Evolutionary conservation across 164 flowering plant species (phyloP), one percentile per base, ranked within the genome.

Genomic region (Brasenia schreberi): DNA sequence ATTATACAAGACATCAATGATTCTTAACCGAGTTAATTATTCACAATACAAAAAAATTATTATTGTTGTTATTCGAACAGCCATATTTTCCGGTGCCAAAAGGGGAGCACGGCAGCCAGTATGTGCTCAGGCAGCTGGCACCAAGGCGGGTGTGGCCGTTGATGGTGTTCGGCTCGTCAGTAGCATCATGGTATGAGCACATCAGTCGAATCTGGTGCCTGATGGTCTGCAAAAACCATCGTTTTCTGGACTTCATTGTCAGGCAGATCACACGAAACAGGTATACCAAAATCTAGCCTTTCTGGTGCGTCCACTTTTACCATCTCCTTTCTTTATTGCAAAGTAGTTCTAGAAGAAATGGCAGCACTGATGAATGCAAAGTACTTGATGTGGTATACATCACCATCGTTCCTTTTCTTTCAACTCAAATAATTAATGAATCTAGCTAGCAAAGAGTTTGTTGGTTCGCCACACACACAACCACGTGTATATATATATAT

Each of bases 101-200:
- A 59, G 97, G 92, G 0, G 96, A 78, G 66, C 73, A 79, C n/a
- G 84, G 82, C 5, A 74, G 88, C 5, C 97, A 88, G 61, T 82
- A 86, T 60, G 89, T 88, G 75, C 77, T 94, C 82, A 75, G 90
- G 66, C 82, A 65, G 65, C 72, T 94, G 7, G 99, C 97, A 0
- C 99, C 99, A 6, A 64, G 99, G 70, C 83, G 89, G 0, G 88
- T 94, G 65, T 94, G 97, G 97, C 99, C 99, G 9, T 59, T 68
- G 61, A 91, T 94, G 1, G 80, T 85, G 0, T 84, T 94, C 16
- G 95, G 96, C 0, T 85, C 96, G 23, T 91, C 99, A 2, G 69
- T 91, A 0, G 96, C 86, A 6, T 82, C 93, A 69, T 91, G 96
- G 95, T 94, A 94, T 69, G 99, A 94, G 81, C 99, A 94, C 73